Percentiles rank a stretch among this genome's conserved stretches.
Conservation (phyloP, 805 yeast species). For the Wickerhamiella brachini region DNA sequence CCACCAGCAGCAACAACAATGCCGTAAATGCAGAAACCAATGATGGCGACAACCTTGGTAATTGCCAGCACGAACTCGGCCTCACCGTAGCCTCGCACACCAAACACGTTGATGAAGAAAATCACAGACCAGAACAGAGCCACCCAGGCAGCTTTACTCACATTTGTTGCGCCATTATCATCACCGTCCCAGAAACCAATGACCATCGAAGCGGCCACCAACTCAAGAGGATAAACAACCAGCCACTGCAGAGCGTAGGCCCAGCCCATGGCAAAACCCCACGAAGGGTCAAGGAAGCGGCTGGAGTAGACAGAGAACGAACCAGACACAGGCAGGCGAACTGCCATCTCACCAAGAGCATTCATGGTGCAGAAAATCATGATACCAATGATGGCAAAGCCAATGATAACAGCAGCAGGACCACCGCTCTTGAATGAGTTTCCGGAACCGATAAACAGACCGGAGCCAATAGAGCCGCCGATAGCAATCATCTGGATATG, state of each 20-base stretch:
- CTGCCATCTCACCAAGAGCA: slow-evolving; percentile 59
- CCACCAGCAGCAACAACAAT: slow-evolving; percentile 39
- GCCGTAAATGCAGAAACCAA: slow-evolving; percentile 51
- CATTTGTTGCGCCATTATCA: slow-evolving; percentile 19
- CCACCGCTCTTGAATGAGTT: slow-evolving; percentile 35
- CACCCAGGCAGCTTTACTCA: slow-evolving; percentile 47
- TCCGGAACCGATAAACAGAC: slow-evolving; percentile 44
- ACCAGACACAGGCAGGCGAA: slow-evolving; percentile 44
- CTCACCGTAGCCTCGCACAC: slow-evolving; percentile 52
- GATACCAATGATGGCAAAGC: slow-evolving; percentile 46
- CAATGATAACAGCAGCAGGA: slow-evolving; percentile 46
- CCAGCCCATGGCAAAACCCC: slow-evolving; percentile 59
- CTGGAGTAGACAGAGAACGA: slow-evolving; percentile 45
- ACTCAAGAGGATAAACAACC: slow-evolving; percentile 48
- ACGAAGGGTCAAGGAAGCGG: slow-evolving; percentile 44
- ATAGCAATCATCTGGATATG: slow-evolving; percentile 51
- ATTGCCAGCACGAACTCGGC: slow-evolving; percentile 51
- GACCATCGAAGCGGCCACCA: slow-evolving; percentile 44
- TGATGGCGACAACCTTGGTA: slow-evolving; percentile 45
- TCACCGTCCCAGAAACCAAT: slow-evolving; percentile 38
- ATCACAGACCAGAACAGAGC: slow-evolving; percentile 40
- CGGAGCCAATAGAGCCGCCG: slow-evolving; percentile 79
- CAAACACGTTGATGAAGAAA: slow-evolving; percentile 38
- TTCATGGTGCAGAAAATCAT: slow-evolving; percentile 52
- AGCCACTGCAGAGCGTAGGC: slow-evolving; percentile 50